A percentile compares a stretch with the other conserved stretches of the same genome.
These are phyloP conservation scores for Aureobasidium sp. DNA, from an alignment of 2,329 filamentous ascomycete genomes.

Conservation along the genomic window DNA sequence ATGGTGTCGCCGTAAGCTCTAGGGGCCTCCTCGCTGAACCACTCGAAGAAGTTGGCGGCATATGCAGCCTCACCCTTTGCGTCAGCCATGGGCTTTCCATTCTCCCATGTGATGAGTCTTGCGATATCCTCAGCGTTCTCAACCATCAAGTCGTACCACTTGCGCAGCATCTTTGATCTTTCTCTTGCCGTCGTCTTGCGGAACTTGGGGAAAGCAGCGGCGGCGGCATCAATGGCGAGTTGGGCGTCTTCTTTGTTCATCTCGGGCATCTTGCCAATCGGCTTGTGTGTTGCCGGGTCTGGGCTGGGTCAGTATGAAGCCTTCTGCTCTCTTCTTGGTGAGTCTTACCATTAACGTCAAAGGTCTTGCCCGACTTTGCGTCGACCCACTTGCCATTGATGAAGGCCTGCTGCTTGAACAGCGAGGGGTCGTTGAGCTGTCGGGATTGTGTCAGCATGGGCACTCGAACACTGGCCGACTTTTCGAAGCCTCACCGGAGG, in stretches of 20 bases:
- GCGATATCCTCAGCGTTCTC: slow-evolving; percentile 76
- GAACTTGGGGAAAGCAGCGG: slow-evolving; percentile 65
- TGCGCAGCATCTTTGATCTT: slow-evolving; percentile 64
- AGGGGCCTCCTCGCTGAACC: slow-evolving; percentile 75
- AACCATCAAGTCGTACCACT: slow-evolving; percentile 74
- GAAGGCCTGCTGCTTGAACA: slow-evolving; percentile 79
- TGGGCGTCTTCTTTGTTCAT: slow-evolving; percentile 73
- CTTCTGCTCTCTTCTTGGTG: neutral
- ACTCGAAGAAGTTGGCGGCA: slow-evolving; percentile 69
- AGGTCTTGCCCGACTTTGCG: slow-evolving; percentile 82
- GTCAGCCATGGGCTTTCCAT: slow-evolving; percentile 75
- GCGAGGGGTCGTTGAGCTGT: slow-evolving; percentile 44
- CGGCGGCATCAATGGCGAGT: slow-evolving; percentile 75
- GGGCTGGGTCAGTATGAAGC: neutral
- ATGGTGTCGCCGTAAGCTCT: slow-evolving; percentile 69
- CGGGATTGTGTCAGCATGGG: neutral
- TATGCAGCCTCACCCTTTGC: slow-evolving; percentile 66
- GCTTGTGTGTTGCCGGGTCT: slow-evolving; percentile 77
- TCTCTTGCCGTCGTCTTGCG: slow-evolving; percentile 65
- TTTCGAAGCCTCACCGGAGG: slow-evolving; percentile 29
- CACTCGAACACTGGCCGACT: neutral
- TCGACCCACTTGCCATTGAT: slow-evolving; percentile 90
- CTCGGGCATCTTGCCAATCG: slow-evolving; percentile 80
- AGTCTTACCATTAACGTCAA: slow-evolving; percentile 58
- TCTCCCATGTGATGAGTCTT: slow-evolving; percentile 81